Evolutionary conservation across 2,329 filamentous ascomycete species (phyloP).

Genomic region (Neofusicoccum parvum): DNA sequence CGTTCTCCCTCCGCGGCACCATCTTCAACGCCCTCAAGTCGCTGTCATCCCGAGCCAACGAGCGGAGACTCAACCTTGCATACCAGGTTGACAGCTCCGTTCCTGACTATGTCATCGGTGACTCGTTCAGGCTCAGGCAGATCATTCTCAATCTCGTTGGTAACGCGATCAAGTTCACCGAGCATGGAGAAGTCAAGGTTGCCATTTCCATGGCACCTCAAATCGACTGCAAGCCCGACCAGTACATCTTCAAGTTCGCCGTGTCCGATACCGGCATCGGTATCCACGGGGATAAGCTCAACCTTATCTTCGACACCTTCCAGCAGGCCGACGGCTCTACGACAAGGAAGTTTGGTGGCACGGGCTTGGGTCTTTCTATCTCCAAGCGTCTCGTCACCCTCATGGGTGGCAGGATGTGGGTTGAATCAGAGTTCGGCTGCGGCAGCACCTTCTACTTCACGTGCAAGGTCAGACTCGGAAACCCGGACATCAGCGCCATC

Average conservation of each 20-base stretch:
- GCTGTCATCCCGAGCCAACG: conserved; percentile 93
- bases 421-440: conserved; percentile 86
- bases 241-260: conserved; percentile 94
- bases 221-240: conserved; percentile 66
- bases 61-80: conserved; percentile 88
- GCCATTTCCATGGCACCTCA: conserved; percentile 77
- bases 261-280: conserved; percentile 97
- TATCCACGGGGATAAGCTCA: conserved; percentile 91
- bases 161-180: conserved; percentile 98
- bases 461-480: conserved; percentile 82
- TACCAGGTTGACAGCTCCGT: conserved; percentile 93
- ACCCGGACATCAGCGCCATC: conserved; percentile 75
- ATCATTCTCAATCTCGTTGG: conserved; percentile 97
- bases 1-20: conserved; percentile 88
- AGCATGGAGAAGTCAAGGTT: conserved; percentile 92
- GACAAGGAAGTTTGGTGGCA: conserved; percentile 93
- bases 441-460: conserved; percentile 97
- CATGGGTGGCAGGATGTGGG: conserved; percentile 97
- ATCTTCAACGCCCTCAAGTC: conserved; percentile 98
- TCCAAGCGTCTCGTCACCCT: conserved; percentile 92
- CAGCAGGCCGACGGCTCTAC: conserved; percentile 97
- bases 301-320: conserved; percentile 98
- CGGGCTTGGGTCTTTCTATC: conserved; percentile 89
- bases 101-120: conserved; percentile 91
- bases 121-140: conserved; percentile 93